Conservation (phyloP, 2,329 filamentous ascomycete species). For the Macrophomina tecta region DNA sequence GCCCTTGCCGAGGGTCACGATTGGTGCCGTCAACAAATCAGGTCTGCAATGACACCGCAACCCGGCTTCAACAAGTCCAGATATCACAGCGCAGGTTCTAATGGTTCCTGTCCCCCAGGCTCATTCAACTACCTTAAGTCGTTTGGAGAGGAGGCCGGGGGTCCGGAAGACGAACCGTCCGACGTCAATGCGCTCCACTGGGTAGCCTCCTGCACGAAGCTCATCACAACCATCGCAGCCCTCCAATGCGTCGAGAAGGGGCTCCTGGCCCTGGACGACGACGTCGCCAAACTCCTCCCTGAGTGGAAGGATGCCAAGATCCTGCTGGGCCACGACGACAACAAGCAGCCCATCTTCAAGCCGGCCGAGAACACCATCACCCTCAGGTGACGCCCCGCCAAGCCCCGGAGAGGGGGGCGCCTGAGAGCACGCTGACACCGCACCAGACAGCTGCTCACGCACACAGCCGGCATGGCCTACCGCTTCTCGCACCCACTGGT, state of each 20-base stretch:
- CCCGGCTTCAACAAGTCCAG: too few relatives aligned
- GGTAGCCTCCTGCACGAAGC: slow-evolving; percentile 47
- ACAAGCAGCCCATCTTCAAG: slow-evolving; percentile 34
- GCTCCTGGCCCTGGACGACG: slow-evolving; percentile 38
- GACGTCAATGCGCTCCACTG: slow-evolving; percentile 31
- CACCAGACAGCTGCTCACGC: slow-evolving; percentile 33
- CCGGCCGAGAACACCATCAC: not conserved
- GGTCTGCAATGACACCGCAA: not conserved
- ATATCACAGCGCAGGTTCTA: not conserved
- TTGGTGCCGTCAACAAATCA: slow-evolving; percentile 1
- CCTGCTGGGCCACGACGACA: slow-evolving; percentile 32
- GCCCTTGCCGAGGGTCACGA: slow-evolving; percentile 2
- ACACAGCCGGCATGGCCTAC: slow-evolving; percentile 37
- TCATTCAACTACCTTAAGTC: slow-evolving; percentile 4
- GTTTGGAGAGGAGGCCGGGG: not conserved
- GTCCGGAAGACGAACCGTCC: not conserved
- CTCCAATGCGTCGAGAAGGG: slow-evolving; percentile 45
- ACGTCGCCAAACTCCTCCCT: slow-evolving; percentile 40
- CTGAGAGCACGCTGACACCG: too few relatives aligned
- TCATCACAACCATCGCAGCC: slow-evolving; percentile 42
- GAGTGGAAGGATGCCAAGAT: slow-evolving; percentile 39
- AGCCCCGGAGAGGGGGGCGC: too few relatives aligned
- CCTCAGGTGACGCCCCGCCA: not conserved
- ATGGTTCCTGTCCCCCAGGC: not conserved
- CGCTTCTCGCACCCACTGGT: slow-evolving; percentile 32